Evolutionary conservation across 108 stramenopile genomes (phyloP).

Genomic region (Skeletonema tropicum): DNA sequence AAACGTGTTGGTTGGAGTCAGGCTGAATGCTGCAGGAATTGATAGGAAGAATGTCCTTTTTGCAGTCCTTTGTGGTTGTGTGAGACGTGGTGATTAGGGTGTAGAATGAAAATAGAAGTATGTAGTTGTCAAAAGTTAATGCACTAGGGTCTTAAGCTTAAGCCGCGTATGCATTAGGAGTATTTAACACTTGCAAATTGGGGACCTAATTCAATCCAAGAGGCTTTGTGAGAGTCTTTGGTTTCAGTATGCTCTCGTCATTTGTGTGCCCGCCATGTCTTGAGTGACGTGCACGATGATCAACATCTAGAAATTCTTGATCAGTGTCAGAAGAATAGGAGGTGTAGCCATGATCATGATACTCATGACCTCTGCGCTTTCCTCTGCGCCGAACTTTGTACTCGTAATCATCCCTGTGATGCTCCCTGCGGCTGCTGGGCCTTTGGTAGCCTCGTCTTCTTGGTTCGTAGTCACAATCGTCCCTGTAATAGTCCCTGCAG

Average conservation of each 20-base stretch:
- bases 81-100: too few relatives aligned
- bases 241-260: neutral
- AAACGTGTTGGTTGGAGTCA: constrained; percentile 24
- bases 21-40: constrained; percentile 37
- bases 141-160: too few relatives aligned
- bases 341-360: neutral
- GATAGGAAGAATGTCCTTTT: neutral
- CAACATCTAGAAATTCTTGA: neutral
- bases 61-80: neutral
- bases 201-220: neutral
- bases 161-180: too few relatives aligned
- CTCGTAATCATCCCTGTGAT: neutral
- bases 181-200: neutral
- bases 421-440: neutral
- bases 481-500: neutral
- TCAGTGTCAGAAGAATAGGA: neutral
- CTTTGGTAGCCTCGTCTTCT: neutral
- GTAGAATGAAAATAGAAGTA: too few relatives aligned
- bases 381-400: neutral
- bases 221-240: neutral
- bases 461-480: neutral
- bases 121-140: too few relatives aligned
- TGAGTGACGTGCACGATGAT: neutral
- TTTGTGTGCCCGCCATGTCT: neutral
- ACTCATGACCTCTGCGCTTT: neutral